Conservation (phyloP, 805 yeast genomes). For the Lachancea sp. region DNA sequence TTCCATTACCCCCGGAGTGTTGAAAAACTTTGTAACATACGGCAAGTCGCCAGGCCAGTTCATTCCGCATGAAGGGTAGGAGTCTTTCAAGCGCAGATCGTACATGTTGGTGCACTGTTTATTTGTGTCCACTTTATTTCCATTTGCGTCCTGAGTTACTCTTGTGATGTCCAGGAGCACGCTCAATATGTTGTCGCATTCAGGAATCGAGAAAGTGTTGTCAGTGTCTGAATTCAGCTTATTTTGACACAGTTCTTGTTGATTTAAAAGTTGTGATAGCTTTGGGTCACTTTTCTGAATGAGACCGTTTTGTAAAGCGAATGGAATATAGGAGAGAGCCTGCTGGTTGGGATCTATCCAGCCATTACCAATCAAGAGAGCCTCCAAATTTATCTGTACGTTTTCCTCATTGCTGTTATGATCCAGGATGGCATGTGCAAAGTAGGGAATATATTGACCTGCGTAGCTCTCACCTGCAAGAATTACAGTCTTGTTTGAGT, state of each 20-base stretch:
- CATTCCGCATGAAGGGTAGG: conserved; percentile 82
- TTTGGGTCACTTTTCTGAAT: conserved; percentile 37
- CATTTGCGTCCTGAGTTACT: conserved; percentile 25
- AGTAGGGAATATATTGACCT: conserved; percentile 91
- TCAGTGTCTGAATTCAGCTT: conserved; percentile 33
- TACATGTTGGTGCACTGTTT: conserved; percentile 75
- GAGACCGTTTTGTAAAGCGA: conserved; percentile 52
- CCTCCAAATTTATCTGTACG: conserved; percentile 43
- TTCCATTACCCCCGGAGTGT: conserved; percentile 40
- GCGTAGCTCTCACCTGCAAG: conserved; percentile 96
- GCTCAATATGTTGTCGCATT: conserved; percentile 42
- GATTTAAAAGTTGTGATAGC: conserved; percentile 38
- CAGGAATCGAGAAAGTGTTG: conserved; percentile 28
- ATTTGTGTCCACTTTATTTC: conserved; percentile 24
- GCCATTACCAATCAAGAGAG: conserved; percentile 82
- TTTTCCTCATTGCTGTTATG: conserved; percentile 34
- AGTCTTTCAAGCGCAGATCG: conserved; percentile 63
- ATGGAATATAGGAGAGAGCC: conserved; percentile 73
- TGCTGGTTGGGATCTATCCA: conserved; percentile 90
- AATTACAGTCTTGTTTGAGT: conserved; percentile 53
- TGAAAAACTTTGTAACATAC: conserved; percentile 48
- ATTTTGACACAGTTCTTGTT: conserved; percentile 58
- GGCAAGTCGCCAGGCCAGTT: conserved; percentile 79
- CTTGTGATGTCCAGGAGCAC: conserved; percentile 26
- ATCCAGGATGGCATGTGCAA: conserved; percentile 56